Percentiles rank a stretch among this genome's conserved stretches.
These are phyloP conservation scores for Dianthus caryophyllus DNA, from an alignment of 148 eudicot genomes.

Conservation along the genomic window DNA sequence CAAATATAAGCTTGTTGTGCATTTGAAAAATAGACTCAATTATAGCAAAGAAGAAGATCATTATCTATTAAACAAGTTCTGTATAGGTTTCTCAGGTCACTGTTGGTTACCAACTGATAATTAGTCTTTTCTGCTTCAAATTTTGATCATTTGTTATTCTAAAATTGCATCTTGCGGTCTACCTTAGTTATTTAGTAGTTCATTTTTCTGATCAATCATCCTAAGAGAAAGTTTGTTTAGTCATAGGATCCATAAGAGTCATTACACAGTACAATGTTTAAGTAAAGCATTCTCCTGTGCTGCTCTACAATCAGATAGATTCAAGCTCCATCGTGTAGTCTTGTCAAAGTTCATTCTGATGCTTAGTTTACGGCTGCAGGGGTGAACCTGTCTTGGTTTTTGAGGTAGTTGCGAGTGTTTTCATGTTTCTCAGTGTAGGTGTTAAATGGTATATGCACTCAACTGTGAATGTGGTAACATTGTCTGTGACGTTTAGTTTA, in stretches of 20 bases:
- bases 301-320: neutral
- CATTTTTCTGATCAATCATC: neutral
- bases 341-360: neutral
- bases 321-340: neutral
- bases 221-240: neutral
- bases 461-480: neutral
- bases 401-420: neutral
- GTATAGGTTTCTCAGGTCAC: neutral
- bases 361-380: neutral
- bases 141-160: neutral
- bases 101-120: neutral
- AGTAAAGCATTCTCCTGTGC: neutral
- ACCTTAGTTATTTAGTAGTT: neutral
- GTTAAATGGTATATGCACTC: neutral
- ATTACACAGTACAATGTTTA: neutral
- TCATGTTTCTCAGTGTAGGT: neutral
- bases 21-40: too few species aligned
- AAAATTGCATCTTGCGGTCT: neutral
- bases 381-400: neutral
- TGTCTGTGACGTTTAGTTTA: neutral
- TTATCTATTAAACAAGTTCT: slow-evolving; percentile 13
- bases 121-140: neutral
- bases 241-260: neutral
- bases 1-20: too few species aligned
- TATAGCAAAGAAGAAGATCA: too few species aligned